Conservation (phyloP, 2,329 filamentous ascomycete species). For the Cadophora malorum region DNA sequence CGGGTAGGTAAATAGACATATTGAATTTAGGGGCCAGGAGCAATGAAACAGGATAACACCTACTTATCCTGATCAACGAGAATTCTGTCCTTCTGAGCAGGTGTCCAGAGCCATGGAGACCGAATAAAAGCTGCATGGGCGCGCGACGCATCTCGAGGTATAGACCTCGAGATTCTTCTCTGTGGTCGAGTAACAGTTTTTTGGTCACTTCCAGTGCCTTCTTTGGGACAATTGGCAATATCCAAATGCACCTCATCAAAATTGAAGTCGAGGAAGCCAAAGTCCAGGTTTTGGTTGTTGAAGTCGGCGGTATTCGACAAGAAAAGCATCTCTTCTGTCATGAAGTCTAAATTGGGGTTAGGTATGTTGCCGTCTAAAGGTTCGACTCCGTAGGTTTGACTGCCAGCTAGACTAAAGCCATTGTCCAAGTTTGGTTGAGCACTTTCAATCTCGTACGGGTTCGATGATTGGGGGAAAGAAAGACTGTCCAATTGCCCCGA, state of each 20-base stretch:
- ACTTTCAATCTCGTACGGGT: neutral
- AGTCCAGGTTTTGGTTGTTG: conserved; percentile 30
- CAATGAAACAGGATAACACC: neutral
- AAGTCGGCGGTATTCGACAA: conserved; percentile 9
- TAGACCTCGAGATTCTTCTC: neutral
- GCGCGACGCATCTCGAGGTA: conserved; percentile 21
- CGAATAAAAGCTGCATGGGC: conserved; percentile 34
- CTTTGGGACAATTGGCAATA: neutral
- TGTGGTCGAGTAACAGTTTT: neutral
- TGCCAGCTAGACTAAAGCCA: too few species aligned
- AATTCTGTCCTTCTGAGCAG: conserved; percentile 25
- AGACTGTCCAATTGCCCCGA: neutral
- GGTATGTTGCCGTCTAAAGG: neutral
- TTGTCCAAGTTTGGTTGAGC: neutral
- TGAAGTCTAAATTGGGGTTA: neutral
- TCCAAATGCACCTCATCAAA: conserved; percentile 21
- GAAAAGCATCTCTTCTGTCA: conserved; percentile 10
- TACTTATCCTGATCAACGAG: conserved; percentile 29
- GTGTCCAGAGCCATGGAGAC: conserved; percentile 36
- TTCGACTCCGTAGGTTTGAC: neutral
- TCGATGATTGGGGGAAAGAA: neutral
- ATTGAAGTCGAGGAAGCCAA: conserved; percentile 28
- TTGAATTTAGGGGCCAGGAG: neutral
- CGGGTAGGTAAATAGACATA: neutral
- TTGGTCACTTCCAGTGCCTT: neutral